These are phyloP conservation scores for Pseudonitzschia multiseries DNA, from an alignment of 108 stramenopile genomes.

Conservation along the genomic window DNA sequence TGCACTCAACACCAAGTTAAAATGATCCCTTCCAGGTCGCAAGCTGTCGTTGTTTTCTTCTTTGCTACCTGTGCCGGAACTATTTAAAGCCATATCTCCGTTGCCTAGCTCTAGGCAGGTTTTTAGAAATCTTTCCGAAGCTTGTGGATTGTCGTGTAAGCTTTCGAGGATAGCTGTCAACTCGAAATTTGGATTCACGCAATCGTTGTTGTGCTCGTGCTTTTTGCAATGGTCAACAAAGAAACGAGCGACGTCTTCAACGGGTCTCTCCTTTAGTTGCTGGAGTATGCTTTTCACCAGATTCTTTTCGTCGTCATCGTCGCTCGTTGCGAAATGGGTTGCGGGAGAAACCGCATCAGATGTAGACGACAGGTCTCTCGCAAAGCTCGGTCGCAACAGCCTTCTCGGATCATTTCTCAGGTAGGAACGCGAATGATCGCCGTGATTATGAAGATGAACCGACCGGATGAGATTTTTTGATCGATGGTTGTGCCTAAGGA, in stretches of 20 bases:
- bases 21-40: constrained; percentile 6
- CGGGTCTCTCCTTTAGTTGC: neutral
- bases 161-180: constrained; percentile 2
- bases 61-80: neutral
- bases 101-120: neutral
- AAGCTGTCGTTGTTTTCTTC: neutral
- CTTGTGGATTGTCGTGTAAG: constrained; percentile 6
- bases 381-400: neutral
- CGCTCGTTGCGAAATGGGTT: neutral
- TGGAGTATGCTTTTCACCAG: neutral
- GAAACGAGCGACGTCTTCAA: neutral
- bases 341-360: neutral
- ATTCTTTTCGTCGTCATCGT: neutral
- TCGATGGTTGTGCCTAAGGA: neutral
- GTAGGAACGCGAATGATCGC: too few species aligned
- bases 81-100: neutral
- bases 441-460: too few species aligned
- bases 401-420: neutral
- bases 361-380: neutral
- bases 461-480: neutral
- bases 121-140: constrained; percentile 12
- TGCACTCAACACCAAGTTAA: neutral
- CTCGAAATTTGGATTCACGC: neutral
- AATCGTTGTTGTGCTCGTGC: neutral
- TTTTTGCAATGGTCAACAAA: constrained; percentile 1